Evolutionary conservation across 129 eudicot genomes (phyloP), one percentile per base, ranked within the genome.

Genomic region (Escallonia rubra): DNA sequence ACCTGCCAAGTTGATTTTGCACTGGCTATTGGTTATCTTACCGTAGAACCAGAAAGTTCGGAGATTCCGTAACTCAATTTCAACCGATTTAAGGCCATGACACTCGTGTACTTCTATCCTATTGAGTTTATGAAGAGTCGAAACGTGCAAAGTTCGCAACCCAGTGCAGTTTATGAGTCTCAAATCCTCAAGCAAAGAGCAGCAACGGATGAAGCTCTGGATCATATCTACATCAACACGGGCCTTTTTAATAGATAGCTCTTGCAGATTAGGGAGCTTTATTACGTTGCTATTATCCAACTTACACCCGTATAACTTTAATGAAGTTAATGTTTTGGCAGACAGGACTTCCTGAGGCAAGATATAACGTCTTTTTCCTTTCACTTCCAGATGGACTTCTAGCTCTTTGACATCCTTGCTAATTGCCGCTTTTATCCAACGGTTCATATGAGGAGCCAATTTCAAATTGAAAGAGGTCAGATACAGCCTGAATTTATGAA

Each of bases 171-270:
- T 41, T 59, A 83, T 71, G 3, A 87, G 63, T 64, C 95, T 76
- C 70, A 87, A 43, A 76, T 87, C 95, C 70, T 87, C 87, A 34
- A 84, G 63, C 73, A 72, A 63, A 39, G 85, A 87, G 74, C 87
- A 83, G 49, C 79, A 39, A 43, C 16, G 39, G 55, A 81, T 63
- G 70, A 87, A 72, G 40, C 63, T 66, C 48, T 67, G 59, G 41
- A 87, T 67, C 58, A 83, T 43, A 43, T 65, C 49, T 14, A 11
- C 66, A 66, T 45, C 61, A 52, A 84, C 71, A 48, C 47, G 11
- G 61, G 69, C 15, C 0, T 58, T 73, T 64, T 84, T 83, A 42
- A 87, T 76, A 7, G 87, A 87, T 23, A 87, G 61, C 50, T 72
- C 74, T 66, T 76, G 72, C 49, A 87, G 61, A 34, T 75, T 72